Conservation (phyloP, 108 stramenopile species). For the Fistulifera pelliculosa region DNA sequence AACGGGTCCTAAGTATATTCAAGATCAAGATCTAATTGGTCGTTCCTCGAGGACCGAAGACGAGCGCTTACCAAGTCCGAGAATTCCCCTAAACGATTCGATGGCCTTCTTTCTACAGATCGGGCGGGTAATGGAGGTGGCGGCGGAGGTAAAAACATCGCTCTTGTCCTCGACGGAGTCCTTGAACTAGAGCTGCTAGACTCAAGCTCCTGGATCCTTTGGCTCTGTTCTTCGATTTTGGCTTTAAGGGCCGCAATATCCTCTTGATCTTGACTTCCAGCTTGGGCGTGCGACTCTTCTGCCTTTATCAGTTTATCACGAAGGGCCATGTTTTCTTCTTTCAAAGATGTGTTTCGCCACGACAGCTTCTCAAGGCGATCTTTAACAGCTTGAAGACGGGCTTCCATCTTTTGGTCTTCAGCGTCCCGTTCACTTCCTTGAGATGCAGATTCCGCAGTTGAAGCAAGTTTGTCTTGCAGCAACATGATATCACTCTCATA, state of each 20-base stretch:
- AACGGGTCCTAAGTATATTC: no score
- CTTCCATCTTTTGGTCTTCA: slow-evolving; percentile 27
- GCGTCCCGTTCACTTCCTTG: slow-evolving; percentile 11
- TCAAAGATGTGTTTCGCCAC: slow-evolving; percentile 35
- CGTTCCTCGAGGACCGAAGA: no score
- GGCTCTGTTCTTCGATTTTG: slow-evolving; percentile 2
- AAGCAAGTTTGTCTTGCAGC: slow-evolving; percentile 40
- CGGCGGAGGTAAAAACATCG: no score
- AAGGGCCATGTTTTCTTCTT: slow-evolving; percentile 67
- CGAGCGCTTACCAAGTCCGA: no score
- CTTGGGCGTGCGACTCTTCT: not conserved
- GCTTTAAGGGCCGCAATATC: slow-evolving; percentile 1
- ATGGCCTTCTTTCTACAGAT: no score
- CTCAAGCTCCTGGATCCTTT: slow-evolving; percentile 2
- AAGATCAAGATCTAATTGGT: no score
- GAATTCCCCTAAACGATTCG: no score
- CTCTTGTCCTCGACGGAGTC: no score
- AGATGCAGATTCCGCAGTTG: slow-evolving; percentile 35
- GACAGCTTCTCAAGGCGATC: slow-evolving; percentile 63
- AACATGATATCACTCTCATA: slow-evolving; percentile 57
- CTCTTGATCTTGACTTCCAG: not conserved
- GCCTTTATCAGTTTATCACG: slow-evolving; percentile 31
- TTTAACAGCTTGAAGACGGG: slow-evolving; percentile 46
- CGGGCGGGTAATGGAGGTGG: no score
- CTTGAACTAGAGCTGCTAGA: not conserved